phyloP scores from a whole-genome alignment of 352 stramenopile species.

The Peronospora farinosa region DNA sequence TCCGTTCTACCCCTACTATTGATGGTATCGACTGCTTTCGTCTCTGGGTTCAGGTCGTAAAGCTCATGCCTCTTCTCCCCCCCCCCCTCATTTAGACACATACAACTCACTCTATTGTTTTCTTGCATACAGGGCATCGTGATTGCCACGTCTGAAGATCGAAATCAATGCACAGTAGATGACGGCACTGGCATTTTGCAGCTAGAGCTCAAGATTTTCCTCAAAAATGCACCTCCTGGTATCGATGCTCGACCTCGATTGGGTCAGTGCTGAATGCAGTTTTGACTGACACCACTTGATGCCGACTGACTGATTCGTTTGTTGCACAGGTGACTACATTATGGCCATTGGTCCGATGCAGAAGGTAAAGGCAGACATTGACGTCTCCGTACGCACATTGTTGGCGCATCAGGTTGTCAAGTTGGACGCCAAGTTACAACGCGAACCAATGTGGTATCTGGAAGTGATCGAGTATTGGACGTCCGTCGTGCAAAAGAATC shows the following conservation, averaged over 20 bases:
- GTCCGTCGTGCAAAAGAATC: slow-evolving; percentile 21
- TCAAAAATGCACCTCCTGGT: slow-evolving; percentile 51
- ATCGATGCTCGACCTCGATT: slow-evolving; percentile 24
- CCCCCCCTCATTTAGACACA: not conserved
- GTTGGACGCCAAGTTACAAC: slow-evolving; percentile 46
- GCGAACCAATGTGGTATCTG: slow-evolving; percentile 62
- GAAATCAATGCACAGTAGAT: slow-evolving; percentile 47
- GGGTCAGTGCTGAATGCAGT: not conserved
- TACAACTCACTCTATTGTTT: not conserved
- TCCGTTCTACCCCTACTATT: slow-evolving; percentile 40
- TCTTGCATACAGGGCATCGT: slow-evolving; percentile 41
- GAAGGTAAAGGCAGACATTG: slow-evolving; percentile 23
- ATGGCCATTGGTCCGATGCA: slow-evolving; percentile 73
- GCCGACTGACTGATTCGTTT: not conserved
- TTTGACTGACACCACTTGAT: not conserved
- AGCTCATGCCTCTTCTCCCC: not conserved
- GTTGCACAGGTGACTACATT: slow-evolving; percentile 48
- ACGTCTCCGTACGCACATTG: slow-evolving; percentile 20
- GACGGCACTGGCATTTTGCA: slow-evolving; percentile 62
- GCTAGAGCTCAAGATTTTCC: slow-evolving; percentile 56
- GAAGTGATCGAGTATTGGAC: slow-evolving; percentile 74
- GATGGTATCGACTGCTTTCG: slow-evolving; percentile 56
- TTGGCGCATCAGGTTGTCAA: slow-evolving; percentile 59
- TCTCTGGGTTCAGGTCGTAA: slow-evolving; percentile 66
- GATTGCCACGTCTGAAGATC: slow-evolving; percentile 30